Conservation (phyloP, 1,284 basidiomycete genomes). For the Cutaneotrichosporon dermatis region DNA sequence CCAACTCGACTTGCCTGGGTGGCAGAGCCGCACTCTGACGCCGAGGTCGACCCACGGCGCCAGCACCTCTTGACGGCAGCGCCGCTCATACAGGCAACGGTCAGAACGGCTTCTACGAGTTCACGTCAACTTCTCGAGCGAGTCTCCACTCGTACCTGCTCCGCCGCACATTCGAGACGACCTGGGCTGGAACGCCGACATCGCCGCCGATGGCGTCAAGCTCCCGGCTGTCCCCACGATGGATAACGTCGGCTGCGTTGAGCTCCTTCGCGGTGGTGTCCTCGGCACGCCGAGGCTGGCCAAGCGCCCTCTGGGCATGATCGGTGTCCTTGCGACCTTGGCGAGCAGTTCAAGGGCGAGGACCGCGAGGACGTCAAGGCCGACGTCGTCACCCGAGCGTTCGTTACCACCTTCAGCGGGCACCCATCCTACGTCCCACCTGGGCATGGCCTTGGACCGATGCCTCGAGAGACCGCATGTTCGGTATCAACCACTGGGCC, state of each 20-base stretch:
- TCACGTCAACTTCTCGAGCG: conserved; percentile 81
- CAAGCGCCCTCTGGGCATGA: conserved; percentile 69
- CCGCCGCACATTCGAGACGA: conserved; percentile 70
- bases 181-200: conserved; percentile 53
- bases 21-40: conserved; percentile 67
- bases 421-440: conserved; percentile 69
- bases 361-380: conserved; percentile 61
- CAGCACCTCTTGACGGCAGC: conserved; percentile 11
- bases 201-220: conserved; percentile 60
- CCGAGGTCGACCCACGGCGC: conserved; percentile 43
- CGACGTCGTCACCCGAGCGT: conserved; percentile 66
- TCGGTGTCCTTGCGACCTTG: conserved; percentile 72
- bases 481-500: conserved; percentile 85
- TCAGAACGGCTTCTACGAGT: conserved; percentile 79
- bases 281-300: conserved; percentile 60
- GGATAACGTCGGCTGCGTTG: conserved; percentile 76
- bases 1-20: conserved; percentile 76
- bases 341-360: conserved; percentile 67
- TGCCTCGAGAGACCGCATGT: conserved; percentile 47
- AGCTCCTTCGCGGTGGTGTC: conserved; percentile 72
- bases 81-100: conserved; percentile 70
- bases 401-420: conserved; percentile 65
- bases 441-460: conserved; percentile 22
- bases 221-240: conserved; percentile 66
- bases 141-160: conserved; percentile 73